phyloP scores from a whole-genome alignment of 306 rosid species.

The Vigna nakashimae region DNA sequence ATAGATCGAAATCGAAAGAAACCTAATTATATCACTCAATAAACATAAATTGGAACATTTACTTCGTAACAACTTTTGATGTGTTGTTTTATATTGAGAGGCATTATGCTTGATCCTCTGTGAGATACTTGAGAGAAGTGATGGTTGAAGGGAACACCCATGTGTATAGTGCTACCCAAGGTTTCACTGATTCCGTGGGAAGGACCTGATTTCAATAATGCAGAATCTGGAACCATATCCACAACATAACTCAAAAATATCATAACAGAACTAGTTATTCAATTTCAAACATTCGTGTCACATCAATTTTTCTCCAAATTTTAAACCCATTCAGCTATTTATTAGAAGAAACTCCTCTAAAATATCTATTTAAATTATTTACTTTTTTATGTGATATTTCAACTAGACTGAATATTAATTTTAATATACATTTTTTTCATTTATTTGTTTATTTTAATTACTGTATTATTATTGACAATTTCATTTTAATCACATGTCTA shows the following conservation, averaged over 20 bases:
- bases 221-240: constrained; percentile 42
- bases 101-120: background rate
- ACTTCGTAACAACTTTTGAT: too few species aligned
- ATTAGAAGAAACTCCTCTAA: too few species aligned
- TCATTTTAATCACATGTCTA: too few species aligned
- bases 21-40: too few species aligned
- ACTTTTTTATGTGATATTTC: too few species aligned
- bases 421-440: too few species aligned
- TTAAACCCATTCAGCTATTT: background rate
- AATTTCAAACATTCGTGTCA: background rate
- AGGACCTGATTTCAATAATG: constrained; percentile 13
- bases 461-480: too few species aligned
- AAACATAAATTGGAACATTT: too few species aligned
- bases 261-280: constrained; percentile 16
- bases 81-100: background rate
- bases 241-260: constrained; percentile 6
- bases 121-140: background rate
- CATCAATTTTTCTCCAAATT: constrained; percentile 2
- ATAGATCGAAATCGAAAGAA: too few species aligned
- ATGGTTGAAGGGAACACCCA: constrained; percentile 23
- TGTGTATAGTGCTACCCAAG: background rate
- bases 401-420: too few species aligned
- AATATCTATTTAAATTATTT: too few species aligned
- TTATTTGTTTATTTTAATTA: too few species aligned
- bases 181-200: constrained; percentile 3